Percentiles rank a stretch among this genome's conserved stretches.
Conservation (phyloP, 2,329 filamentous ascomycete genomes). For the Lasiodiplodia sp. region DNA sequence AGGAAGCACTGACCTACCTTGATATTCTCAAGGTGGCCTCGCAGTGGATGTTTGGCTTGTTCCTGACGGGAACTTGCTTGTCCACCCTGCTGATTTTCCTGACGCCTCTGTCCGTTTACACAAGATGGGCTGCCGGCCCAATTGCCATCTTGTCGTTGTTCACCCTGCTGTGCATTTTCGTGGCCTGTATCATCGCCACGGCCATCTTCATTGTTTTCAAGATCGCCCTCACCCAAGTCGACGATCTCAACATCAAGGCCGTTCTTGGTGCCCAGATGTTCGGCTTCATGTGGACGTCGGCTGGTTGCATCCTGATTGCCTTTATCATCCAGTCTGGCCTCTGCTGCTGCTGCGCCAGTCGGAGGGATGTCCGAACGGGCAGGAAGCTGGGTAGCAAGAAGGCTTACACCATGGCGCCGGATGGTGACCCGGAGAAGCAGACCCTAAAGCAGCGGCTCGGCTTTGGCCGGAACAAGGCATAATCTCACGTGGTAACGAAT, state of each 20-base stretch:
- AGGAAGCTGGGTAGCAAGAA: constrained; percentile 52
- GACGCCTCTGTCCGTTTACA: constrained; percentile 61
- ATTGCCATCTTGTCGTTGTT: constrained; percentile 73
- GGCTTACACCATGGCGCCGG: constrained; percentile 32
- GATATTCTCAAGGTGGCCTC: constrained; percentile 76
- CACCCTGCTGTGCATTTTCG: constrained; percentile 70
- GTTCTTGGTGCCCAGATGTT: constrained; percentile 77
- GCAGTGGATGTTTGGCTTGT: constrained; percentile 88
- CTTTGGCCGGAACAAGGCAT: constrained; percentile 21
- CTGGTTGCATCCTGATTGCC: constrained; percentile 70
- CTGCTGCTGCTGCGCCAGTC: constrained; percentile 76
- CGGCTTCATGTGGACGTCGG: constrained; percentile 87
- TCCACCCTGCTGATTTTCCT: constrained; percentile 76
- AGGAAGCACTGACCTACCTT: constrained; percentile 75
- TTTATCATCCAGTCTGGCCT: constrained; percentile 76
- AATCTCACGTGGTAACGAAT: constrained; percentile 25
- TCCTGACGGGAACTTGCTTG: constrained; percentile 74
- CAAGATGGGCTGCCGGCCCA: constrained; percentile 67
- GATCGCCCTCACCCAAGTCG: constrained; percentile 73
- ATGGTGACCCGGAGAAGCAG: constrained; percentile 27
- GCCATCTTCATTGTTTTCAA: constrained; percentile 84
- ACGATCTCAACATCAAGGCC: constrained; percentile 78
- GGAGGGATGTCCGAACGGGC: constrained; percentile 60
- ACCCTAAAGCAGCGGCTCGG: constrained; percentile 5
- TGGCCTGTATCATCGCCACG: constrained; percentile 77